phyloP scores from a whole-genome alignment of 805 yeast genomes.

The Ogataea ganodermae region DNA sequence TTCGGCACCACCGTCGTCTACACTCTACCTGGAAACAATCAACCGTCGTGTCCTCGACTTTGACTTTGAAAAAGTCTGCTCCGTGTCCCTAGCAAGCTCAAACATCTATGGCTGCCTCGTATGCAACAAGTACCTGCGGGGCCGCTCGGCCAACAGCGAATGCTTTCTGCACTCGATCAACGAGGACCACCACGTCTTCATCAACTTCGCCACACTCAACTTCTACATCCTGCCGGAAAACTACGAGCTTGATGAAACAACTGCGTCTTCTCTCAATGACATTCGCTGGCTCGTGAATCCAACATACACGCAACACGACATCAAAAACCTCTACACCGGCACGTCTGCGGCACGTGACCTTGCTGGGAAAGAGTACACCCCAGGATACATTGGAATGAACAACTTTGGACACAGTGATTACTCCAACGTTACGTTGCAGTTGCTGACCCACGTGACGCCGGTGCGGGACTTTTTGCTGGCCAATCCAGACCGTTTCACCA shows the following conservation, averaged over 20 bases:
- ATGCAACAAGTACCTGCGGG: constrained; percentile 75
- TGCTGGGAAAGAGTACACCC: constrained; percentile 46
- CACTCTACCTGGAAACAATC: constrained; percentile 42
- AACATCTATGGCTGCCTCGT: constrained; percentile 72
- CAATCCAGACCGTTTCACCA: constrained; percentile 18
- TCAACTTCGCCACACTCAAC: constrained; percentile 52
- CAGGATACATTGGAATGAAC: constrained; percentile 69
- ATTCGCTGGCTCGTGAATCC: constrained; percentile 59
- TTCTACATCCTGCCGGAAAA: constrained; percentile 67
- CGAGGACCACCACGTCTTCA: constrained; percentile 61
- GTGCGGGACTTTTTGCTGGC: constrained; percentile 51
- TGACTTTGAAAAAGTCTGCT: constrained; percentile 68
- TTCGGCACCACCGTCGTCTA: neutral
- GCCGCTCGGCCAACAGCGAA: constrained; percentile 62
- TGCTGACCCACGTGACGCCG: constrained; percentile 52
- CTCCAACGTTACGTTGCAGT: constrained; percentile 57
- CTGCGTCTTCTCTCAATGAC: constrained; percentile 46
- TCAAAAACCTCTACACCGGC: constrained; percentile 34
- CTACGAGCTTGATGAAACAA: constrained; percentile 38
- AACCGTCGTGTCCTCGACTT: constrained; percentile 56
- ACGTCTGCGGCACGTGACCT: constrained; percentile 41
- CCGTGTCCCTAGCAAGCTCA: constrained; percentile 57
- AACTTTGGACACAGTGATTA: constrained; percentile 54
- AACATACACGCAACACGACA: constrained; percentile 38
- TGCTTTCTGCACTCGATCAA: constrained; percentile 70